Conservation (phyloP, 306 rosid species). For the Adenanthera pavonina region DNA sequence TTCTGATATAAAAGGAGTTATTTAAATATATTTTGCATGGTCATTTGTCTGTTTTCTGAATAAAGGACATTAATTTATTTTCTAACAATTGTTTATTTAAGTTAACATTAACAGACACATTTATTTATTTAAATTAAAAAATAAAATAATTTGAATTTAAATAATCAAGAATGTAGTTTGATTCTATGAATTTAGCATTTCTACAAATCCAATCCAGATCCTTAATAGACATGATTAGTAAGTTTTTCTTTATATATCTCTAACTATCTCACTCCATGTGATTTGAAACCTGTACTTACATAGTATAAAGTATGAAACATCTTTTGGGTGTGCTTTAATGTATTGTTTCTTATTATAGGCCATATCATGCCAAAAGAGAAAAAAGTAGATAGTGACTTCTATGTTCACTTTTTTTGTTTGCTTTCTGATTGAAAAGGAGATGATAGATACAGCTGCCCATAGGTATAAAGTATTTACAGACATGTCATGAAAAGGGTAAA, state of each 20-base stretch:
- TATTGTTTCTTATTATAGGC: conserved; percentile 3
- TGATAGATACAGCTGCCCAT: not conserved
- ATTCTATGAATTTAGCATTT: too few relatives aligned
- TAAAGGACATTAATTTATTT: too few relatives aligned
- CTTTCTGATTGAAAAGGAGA: not conserved
- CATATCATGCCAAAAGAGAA: not conserved
- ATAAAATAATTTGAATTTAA: too few relatives aligned
- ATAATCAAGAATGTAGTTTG: too few relatives aligned
- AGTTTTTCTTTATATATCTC: not conserved
- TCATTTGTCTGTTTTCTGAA: too few relatives aligned
- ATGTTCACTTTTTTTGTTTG: not conserved
- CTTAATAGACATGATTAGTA: not conserved
- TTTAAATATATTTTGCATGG: not conserved
- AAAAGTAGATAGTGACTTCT: not conserved
- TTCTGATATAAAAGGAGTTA: too few relatives aligned
- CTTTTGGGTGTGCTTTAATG: not conserved
- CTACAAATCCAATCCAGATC: too few relatives aligned
- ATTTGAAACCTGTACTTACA: too few relatives aligned
- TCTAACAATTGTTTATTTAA: too few relatives aligned
- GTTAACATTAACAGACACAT: too few relatives aligned
- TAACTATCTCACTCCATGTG: not conserved
- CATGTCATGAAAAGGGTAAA: not conserved
- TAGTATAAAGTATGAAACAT: not conserved
- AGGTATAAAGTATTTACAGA: conserved; percentile 38
- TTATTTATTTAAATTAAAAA: too few relatives aligned